These are phyloP conservation scores for Plantago ovata DNA, from an alignment of 257 asterid genomes.

Conservation along the genomic window DNA sequence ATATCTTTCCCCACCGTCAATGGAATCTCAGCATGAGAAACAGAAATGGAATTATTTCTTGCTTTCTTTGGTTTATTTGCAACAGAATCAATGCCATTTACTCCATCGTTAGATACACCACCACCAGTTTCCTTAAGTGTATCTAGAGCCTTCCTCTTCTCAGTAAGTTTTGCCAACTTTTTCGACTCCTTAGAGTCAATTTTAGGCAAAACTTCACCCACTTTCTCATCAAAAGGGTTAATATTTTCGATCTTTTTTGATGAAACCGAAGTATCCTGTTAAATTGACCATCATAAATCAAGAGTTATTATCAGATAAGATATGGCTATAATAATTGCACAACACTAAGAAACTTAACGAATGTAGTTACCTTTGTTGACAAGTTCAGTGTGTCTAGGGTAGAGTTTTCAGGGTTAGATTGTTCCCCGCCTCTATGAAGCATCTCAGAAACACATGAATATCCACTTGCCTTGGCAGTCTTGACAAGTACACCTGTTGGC, in stretches of 20 bases:
- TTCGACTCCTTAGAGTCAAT: conserved; percentile 28
- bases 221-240: conserved; percentile 25
- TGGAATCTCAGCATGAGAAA: conserved; percentile 16
- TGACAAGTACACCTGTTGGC: conserved; percentile 74
- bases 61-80: conserved; percentile 15
- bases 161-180: conserved; percentile 30
- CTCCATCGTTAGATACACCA: neutral
- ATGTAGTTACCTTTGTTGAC: conserved; percentile 34
- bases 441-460: conserved; percentile 69
- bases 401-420: conserved; percentile 7
- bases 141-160: conserved; percentile 16
- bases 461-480: conserved; percentile 66
- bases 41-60: neutral
- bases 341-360: conserved; percentile 20
- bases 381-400: conserved; percentile 5
- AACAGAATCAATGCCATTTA: no score
- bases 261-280: conserved; percentile 38
- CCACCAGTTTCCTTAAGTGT: conserved; percentile 8
- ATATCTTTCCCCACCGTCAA: conserved; percentile 52
- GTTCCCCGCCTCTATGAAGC: conserved; percentile 30
- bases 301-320: conserved; percentile 22
- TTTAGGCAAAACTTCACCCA: conserved; percentile 16
- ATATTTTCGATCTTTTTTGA: conserved; percentile 39
- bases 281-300: no score
- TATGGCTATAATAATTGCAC: conserved; percentile 7